Evolutionary conservation across 73 alveolate genomes (phyloP).

Genomic region (Urostyla sp.): DNA sequence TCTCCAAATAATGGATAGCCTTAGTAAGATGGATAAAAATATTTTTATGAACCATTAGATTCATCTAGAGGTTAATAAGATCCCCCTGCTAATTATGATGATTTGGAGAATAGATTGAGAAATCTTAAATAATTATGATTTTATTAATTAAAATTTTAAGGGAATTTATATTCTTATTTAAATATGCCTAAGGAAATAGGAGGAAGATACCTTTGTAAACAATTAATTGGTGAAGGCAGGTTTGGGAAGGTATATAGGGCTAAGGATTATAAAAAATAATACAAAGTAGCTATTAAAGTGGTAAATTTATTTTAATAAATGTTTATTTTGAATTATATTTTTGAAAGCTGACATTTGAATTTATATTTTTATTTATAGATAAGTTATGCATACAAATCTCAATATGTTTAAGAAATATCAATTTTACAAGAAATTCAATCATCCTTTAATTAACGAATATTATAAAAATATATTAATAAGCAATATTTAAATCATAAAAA

Average conservation of each 20-base stretch:
- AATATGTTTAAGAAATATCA: constrained; percentile 9
- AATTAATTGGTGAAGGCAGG: constrained; percentile 40
- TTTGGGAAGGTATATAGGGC: constrained; percentile 43
- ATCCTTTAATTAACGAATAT: too few relatives aligned
- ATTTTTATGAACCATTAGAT: not conserved
- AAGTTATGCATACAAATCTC: constrained; percentile 3
- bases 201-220: constrained; percentile 31
- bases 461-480: too few relatives aligned
- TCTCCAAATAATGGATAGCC: too few relatives aligned
- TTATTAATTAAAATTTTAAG: not conserved
- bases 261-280: constrained; percentile 23
- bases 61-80: not conserved
- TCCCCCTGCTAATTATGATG: constrained; percentile 22
- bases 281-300: constrained; percentile 38
- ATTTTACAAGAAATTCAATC: not conserved
- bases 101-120: constrained; percentile 18
- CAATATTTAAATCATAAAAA: too few relatives aligned
- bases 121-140: constrained; percentile 22
- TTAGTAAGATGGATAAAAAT: too few relatives aligned
- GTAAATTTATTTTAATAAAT: not conserved
- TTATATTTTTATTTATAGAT: too few relatives aligned
- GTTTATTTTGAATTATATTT: not conserved
- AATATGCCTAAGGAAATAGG: constrained; percentile 44
- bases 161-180: not conserved
- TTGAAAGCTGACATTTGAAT: too few relatives aligned